Conservation (phyloP, 192 early-diverging fungal species). For the Backusella macrospora region DNA sequence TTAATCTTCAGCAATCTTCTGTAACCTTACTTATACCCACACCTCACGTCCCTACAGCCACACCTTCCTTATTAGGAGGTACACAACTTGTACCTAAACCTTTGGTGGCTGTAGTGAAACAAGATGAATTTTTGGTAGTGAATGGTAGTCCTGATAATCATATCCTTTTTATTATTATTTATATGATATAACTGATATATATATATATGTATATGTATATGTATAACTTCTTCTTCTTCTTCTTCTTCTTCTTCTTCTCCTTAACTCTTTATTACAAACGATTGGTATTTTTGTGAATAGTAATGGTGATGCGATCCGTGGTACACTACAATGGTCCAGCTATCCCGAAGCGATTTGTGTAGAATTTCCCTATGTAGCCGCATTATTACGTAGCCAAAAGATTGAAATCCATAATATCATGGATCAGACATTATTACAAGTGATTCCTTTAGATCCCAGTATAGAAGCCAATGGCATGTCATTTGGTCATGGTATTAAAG, state of each 20-base stretch:
- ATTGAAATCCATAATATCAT: slow-evolving; percentile 80
- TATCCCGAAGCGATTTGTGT: slow-evolving; percentile 60
- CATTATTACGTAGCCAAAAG: slow-evolving; percentile 64
- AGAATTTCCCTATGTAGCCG: slow-evolving; percentile 76
- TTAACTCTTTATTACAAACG: slow-evolving; percentile 37
- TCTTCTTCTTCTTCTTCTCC: slow-evolving; percentile 30
- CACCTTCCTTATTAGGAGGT: slow-evolving; percentile 10
- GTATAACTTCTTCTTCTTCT: slow-evolving; percentile 30
- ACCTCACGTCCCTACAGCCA: slow-evolving; percentile 19
- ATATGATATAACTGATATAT: neutral
- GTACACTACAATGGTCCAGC: slow-evolving; percentile 57
- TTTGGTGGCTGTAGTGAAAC: slow-evolving; percentile 59
- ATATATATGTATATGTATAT: no score
- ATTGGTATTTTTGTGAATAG: slow-evolving; percentile 76
- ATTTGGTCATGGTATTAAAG: slow-evolving; percentile 52
- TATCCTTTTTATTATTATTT: slow-evolving; percentile 37
- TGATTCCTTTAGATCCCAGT: slow-evolving; percentile 40
- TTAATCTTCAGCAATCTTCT: slow-evolving; percentile 41
- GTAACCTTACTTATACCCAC: slow-evolving; percentile 38
- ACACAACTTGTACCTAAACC: slow-evolving; percentile 48
- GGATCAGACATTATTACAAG: slow-evolving; percentile 66
- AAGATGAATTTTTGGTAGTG: slow-evolving; percentile 75
- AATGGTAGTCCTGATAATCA: slow-evolving; percentile 43
- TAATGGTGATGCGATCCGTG: slow-evolving; percentile 72
- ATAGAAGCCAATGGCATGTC: slow-evolving; percentile 55